These are phyloP conservation scores for Nakazawaea populi DNA, from an alignment of 805 yeast species.

Conservation along the genomic window DNA sequence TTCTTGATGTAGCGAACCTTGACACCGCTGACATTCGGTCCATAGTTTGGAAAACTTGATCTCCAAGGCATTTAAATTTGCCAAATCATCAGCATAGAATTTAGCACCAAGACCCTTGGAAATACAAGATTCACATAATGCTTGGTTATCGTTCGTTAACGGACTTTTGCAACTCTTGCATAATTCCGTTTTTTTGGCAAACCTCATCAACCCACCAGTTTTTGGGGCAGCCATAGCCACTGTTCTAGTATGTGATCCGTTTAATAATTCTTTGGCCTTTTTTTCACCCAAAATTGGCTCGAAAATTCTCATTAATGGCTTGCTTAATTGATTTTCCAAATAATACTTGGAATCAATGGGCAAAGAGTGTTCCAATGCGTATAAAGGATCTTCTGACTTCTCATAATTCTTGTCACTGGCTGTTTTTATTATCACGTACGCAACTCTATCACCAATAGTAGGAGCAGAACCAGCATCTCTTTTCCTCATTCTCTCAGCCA, in stretches of 20 bases:
- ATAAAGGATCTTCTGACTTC: conserved; percentile 94
- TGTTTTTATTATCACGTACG: conserved; percentile 85
- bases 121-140: conserved; percentile 76
- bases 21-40: conserved; percentile 98
- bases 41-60: conserved; percentile 81
- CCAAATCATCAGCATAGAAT: conserved; percentile 74
- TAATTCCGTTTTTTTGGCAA: conserved; percentile 81
- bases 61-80: conserved; percentile 75
- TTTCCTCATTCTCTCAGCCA: conserved; percentile 92
- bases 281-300: conserved; percentile 91
- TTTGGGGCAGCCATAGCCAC: conserved; percentile 69
- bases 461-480: conserved; percentile 99
- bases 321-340: conserved; percentile 84
- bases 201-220: conserved; percentile 84
- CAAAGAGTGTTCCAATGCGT: conserved; percentile 83
- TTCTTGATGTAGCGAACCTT: conserved; percentile 93
- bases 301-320: conserved; percentile 89
- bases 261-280: conserved; percentile 71
- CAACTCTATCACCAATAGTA: conserved; percentile 94
- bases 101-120: conserved; percentile 54
- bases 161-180: conserved; percentile 90
- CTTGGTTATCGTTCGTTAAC: conserved; percentile 53
- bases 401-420: conserved; percentile 87
- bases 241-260: conserved; percentile 80
- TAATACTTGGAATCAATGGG: conserved; percentile 95